These are phyloP conservation scores for Boletus vermiculosoides DNA, from an alignment of 768 basidiomycete species.

Conservation along the genomic window DNA sequence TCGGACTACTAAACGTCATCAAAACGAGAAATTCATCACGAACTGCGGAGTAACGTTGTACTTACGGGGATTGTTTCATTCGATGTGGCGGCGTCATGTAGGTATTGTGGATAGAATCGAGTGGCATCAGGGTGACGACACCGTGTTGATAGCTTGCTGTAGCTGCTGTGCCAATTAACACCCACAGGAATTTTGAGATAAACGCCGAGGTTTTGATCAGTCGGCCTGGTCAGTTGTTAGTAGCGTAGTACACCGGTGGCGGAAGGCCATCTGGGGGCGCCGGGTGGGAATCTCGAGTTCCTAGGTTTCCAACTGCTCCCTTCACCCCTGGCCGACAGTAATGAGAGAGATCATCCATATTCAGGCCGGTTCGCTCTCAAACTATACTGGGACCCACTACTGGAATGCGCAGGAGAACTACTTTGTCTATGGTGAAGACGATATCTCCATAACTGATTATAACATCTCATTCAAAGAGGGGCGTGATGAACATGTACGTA, in stretches of 20 bases:
- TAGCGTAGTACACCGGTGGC: neutral
- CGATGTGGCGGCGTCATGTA: neutral
- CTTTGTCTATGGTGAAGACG: slow-evolving; percentile 47
- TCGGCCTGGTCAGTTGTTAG: neutral
- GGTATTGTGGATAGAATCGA: neutral
- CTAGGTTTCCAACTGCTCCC: neutral
- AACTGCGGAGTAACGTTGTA: neutral
- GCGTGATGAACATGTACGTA: slow-evolving; percentile 46
- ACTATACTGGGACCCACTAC: slow-evolving; percentile 73
- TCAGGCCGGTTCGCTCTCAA: slow-evolving; percentile 67
- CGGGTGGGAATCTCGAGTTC: slow-evolving; percentile 6
- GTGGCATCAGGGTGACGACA: neutral
- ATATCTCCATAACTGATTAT: slow-evolving; percentile 46
- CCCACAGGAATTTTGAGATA: neutral
- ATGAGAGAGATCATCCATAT: slow-evolving; percentile 83
- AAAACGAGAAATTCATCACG: neutral
- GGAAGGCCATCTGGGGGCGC: too few species aligned
- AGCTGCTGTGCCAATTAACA: neutral
- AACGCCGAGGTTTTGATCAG: neutral
- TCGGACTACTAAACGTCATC: neutral
- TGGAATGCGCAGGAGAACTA: slow-evolving; percentile 82
- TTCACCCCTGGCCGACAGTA: neutral
- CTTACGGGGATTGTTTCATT: neutral
- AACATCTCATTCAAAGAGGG: slow-evolving; percentile 70
- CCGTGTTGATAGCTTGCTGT: slow-evolving; percentile 1